Evolutionary conservation across 1,284 basidiomycete species (phyloP), one percentile per base, ranked within the genome.

Genomic region (Anthracocystis walkeri): DNA sequence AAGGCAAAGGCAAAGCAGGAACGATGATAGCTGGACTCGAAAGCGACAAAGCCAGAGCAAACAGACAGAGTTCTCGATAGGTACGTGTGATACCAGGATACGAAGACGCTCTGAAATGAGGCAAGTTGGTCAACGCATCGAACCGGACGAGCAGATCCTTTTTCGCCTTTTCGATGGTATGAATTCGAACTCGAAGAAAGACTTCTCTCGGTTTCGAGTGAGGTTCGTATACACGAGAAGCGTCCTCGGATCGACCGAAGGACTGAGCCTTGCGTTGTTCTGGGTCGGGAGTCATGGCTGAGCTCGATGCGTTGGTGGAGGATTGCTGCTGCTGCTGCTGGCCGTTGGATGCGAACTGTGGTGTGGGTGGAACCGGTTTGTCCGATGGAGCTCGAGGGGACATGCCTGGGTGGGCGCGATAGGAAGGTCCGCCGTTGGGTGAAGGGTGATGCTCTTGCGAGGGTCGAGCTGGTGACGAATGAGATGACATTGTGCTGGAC

Each of bases 21-120:
- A 78, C 77, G 60, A 79, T 80, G 62, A 70, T 60, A n/a, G 72
- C 59, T 0, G 73, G 78, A 12, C 72, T 70, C 16, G 59, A 68
- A 23, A 71, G 59, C 31, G 71, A 65, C 23, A 84, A 66, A 1
- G 80, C 76, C 1, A 80, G 59, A 0, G 78, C 61, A 38, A 64
- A 82, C 16, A 79, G 62, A 38, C 78, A 78, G 10, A 84, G 72
- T 42, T 84, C 78, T 10, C 74, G 59, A 48, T 81, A 83, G 38
- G 79, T 55, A 18, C 82, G 77, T 5, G 65, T 60, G 42, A 84
- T 52, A 35, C 64, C 57, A 1, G 76, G 66, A 53, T 83, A 83
- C 7, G 73, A 49, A 7, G 75, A 57, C 1, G 71, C 58, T 40
- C 76, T 70, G 29, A 78, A 82, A 60, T 77, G 76, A 3, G 82